phyloP scores from a whole-genome alignment of 2,329 filamentous ascomycete species.

The Botrytis fragariae region DNA sequence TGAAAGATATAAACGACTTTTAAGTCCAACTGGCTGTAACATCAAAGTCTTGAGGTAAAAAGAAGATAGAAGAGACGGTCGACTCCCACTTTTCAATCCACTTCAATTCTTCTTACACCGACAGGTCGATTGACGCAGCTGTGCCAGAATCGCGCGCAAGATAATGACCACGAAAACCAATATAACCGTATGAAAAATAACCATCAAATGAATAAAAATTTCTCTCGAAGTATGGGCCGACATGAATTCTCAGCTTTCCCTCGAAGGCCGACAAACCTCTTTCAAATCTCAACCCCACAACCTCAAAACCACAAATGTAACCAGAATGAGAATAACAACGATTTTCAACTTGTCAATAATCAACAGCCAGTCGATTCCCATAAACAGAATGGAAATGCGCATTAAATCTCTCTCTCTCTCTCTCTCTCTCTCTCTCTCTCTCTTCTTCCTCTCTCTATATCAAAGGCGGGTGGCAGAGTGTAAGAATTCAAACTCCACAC shows the following conservation, averaged over 20 bases:
- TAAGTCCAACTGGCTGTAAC: neutral
- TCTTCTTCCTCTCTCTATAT: neutral
- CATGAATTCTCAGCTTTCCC: neutral
- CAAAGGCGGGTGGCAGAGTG: rapidly evolving
- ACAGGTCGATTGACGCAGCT: neutral
- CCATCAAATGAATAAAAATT: neutral
- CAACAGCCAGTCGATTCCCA: neutral
- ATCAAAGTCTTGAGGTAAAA: neutral
- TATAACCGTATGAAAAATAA: neutral
- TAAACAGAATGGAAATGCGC: neutral
- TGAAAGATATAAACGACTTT: neutral
- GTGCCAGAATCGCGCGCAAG: neutral
- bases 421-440: neutral
- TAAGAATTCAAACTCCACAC: neutral
- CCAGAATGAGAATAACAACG: neutral
- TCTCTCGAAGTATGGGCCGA: neutral
- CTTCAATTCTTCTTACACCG: neutral
- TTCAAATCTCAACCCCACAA: neutral
- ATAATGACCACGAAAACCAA: neutral
- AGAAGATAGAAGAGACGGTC: neutral
- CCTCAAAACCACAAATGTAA: neutral
- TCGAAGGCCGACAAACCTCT: neutral
- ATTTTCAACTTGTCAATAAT: neutral
- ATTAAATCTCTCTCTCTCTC: neutral
- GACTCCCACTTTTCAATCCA: neutral